A percentile compares a stretch with the other conserved stretches of the same genome.
Conservation (phyloP, 306 rosid genomes). For the Fagus sylvatica region DNA sequence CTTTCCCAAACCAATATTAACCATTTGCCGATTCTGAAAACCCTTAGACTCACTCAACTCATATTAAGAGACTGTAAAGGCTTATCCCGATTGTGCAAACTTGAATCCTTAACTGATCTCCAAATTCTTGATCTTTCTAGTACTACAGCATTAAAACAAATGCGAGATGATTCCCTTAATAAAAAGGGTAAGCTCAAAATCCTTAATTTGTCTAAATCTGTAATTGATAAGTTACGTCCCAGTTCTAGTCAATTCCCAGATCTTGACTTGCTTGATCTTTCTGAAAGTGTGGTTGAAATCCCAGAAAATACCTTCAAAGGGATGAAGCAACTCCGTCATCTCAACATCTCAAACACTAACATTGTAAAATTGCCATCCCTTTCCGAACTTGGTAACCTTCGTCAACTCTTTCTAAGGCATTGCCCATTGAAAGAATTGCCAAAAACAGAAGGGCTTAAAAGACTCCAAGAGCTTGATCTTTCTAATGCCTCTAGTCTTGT, state of each 20-base stretch:
- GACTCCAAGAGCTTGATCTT: conserved; percentile 2
- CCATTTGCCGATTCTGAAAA: conserved; percentile 24
- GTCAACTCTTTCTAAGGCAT: background rate
- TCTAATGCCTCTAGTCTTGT: background rate
- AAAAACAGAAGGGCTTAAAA: background rate
- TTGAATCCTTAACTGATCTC: conserved; percentile 10
- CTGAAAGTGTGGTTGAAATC: conserved; percentile 18
- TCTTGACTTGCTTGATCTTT: conserved; percentile 33
- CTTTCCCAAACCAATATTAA: conserved; percentile 30
- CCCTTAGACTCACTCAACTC: conserved; percentile 21
- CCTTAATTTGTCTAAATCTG: conserved; percentile 33
- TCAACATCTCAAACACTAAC: conserved; percentile 29
- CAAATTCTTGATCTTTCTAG: conserved; percentile 37
- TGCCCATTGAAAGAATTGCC: background rate
- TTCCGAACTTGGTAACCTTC: conserved; percentile 8
- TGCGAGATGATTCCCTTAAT: conserved; percentile 25
- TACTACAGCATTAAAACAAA: background rate
- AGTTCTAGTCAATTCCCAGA: background rate
- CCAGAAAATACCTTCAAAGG: conserved; percentile 8
- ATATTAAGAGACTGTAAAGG: conserved; percentile 9
- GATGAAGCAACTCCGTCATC: conserved; percentile 25
- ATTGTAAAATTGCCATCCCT: conserved; percentile 22
- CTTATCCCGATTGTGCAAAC: conserved; percentile 18
- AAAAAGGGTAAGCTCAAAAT: conserved; percentile 11
- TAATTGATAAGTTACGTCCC: conserved; percentile 13